Percentiles rank a stretch among this genome's conserved stretches.
These are phyloP conservation scores for Aspergillus quadricinctus DNA, from an alignment of 2,329 filamentous ascomycete species.

Conservation along the genomic window DNA sequence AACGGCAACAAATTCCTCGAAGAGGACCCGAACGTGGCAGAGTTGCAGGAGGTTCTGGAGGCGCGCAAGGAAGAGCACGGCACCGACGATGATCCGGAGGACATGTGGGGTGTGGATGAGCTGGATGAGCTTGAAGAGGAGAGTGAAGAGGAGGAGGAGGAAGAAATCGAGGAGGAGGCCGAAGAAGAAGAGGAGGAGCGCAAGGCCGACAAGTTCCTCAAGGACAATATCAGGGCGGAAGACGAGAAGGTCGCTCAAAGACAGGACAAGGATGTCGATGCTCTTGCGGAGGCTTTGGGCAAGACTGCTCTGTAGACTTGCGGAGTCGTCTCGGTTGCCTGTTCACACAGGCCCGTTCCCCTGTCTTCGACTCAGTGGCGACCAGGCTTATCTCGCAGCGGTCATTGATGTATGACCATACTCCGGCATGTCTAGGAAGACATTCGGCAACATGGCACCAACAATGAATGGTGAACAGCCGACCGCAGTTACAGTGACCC, in stretches of 20 bases:
- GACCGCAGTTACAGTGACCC: not conserved
- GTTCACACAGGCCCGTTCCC: not conserved
- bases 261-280: slow-evolving; percentile 75
- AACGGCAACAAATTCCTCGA: slow-evolving; percentile 95
- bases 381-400: not conserved
- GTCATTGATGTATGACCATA: not conserved
- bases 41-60: slow-evolving; percentile 67
- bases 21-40: slow-evolving; percentile 68
- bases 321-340: not conserved
- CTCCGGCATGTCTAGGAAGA: slow-evolving; percentile 1
- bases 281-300: slow-evolving; percentile 67
- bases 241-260: slow-evolving; percentile 65
- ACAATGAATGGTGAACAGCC: not conserved
- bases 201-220: slow-evolving; percentile 63
- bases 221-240: slow-evolving; percentile 54
- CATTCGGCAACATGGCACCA: not conserved
- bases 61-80: slow-evolving; percentile 68
- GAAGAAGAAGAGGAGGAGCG: slow-evolving; percentile 61
- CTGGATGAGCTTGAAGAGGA: slow-evolving; percentile 80
- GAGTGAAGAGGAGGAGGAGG: slow-evolving; percentile 58
- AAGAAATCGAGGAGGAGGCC: slow-evolving; percentile 57
- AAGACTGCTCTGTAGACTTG: slow-evolving; percentile 55
- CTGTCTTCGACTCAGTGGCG: not conserved
- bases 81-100: slow-evolving; percentile 63
- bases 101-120: slow-evolving; percentile 79